Evolutionary conservation across 2,329 filamentous ascomycete genomes (phyloP).

Genomic region (Trichoderma pleuroti): DNA sequence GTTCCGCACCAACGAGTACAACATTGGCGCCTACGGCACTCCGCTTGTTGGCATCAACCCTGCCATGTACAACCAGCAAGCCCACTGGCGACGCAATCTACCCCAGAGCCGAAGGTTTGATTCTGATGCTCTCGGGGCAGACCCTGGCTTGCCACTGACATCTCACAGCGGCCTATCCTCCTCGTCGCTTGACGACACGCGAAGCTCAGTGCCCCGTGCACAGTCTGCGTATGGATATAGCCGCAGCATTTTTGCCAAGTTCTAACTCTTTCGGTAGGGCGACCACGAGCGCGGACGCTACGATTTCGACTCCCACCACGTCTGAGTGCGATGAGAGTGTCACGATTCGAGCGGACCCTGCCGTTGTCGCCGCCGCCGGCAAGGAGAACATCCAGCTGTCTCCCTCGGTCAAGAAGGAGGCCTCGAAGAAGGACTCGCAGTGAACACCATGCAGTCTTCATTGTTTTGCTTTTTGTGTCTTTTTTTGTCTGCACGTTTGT

Average conservation of each 20-base stretch:
- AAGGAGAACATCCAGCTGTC: slow-evolving; percentile 48
- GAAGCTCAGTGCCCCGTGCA: slow-evolving; percentile 33
- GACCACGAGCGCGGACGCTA: slow-evolving; percentile 37
- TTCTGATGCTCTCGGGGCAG: not conserved
- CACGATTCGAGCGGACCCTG: slow-evolving; percentile 52
- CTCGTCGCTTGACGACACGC: slow-evolving; percentile 31
- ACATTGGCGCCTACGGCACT: slow-evolving; percentile 66
- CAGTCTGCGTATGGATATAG: slow-evolving; percentile 36
- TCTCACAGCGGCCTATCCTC: slow-evolving; percentile 27
- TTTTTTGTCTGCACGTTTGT: slow-evolving; percentile 18
- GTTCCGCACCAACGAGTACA: slow-evolving; percentile 95
- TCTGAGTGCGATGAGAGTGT: slow-evolving; percentile 53
- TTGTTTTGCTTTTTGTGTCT: slow-evolving; percentile 9
- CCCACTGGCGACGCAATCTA: slow-evolving; percentile 36
- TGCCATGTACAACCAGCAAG: slow-evolving; percentile 36
- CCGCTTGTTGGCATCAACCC: slow-evolving; percentile 54
- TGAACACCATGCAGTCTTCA: slow-evolving; percentile 15
- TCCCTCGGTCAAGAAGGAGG: slow-evolving; percentile 44
- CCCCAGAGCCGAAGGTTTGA: slow-evolving; percentile 33
- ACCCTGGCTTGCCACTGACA: slow-evolving; percentile 7
- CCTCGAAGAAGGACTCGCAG: slow-evolving; percentile 28
- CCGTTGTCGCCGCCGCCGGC: slow-evolving; percentile 35
- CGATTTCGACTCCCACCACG: slow-evolving; percentile 38
- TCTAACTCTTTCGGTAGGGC: slow-evolving; percentile 38
- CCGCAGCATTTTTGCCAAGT: slow-evolving; percentile 25